Evolutionary conservation across 73 alveolate genomes (phyloP).

Genomic region (Paraurostyla sp.): DNA sequence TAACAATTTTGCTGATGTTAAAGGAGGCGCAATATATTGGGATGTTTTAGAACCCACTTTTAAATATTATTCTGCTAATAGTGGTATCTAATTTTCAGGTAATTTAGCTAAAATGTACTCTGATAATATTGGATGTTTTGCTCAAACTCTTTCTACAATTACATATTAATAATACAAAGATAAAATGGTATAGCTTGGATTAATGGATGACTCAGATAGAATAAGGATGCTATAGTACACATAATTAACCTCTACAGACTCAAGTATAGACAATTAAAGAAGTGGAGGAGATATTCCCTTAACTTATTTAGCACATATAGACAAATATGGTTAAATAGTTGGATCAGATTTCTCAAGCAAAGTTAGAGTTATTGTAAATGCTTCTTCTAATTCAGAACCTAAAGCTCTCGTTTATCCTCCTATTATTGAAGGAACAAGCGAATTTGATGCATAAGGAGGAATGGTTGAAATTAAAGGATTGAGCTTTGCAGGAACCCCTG

Average conservation of each 20-base stretch:
- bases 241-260: not conserved
- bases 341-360: not conserved
- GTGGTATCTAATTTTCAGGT: not conserved
- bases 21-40: conserved; percentile 69
- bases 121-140: conserved; percentile 38
- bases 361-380: not conserved
- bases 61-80: too few species aligned
- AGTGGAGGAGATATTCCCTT: conserved; percentile 22
- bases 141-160: not conserved
- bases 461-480: not conserved
- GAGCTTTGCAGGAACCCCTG: conserved; percentile 8
- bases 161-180: not conserved
- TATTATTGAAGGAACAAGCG: not conserved
- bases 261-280: not conserved
- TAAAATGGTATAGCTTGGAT: not conserved
- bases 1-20: not conserved
- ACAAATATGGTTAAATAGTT: conserved; percentile 37
- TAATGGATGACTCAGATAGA: not conserved
- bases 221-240: not conserved
- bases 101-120: conserved; percentile 27
- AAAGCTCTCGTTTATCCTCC: not conserved
- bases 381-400: not conserved
- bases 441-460: not conserved
- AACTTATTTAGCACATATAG: not conserved
- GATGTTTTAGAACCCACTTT: conserved; percentile 23